Evolutionary conservation across 2,329 filamentous ascomycete species (phyloP).

Genomic region (Penicillium aurantiogriseum): DNA sequence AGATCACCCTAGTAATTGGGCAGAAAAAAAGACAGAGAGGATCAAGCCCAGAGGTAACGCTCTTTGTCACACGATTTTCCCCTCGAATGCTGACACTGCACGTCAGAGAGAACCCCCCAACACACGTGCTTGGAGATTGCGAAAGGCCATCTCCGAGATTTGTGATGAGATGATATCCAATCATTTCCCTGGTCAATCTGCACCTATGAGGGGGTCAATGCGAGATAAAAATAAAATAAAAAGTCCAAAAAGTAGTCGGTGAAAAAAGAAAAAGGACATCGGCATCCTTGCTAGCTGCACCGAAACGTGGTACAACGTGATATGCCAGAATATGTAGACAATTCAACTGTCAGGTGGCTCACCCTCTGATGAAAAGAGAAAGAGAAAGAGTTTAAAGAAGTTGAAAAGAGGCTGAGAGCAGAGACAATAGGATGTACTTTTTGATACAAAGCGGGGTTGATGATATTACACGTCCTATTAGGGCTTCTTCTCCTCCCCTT

Average conservation of each 20-base stretch:
- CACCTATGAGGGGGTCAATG: constrained; percentile 4
- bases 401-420: neutral
- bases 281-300: constrained; percentile 22
- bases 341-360: neutral
- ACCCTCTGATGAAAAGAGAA: neutral
- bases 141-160: neutral
- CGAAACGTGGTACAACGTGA: constrained; percentile 28
- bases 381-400: neutral
- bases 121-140: constrained; percentile 9
- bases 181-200: neutral
- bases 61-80: constrained; percentile 16
- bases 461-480: neutral
- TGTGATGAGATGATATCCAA: neutral
- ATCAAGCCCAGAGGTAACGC: constrained; percentile 7
- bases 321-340: constrained; percentile 11
- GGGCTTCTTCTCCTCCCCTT: neutral
- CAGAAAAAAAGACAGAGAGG: constrained; percentile 23
- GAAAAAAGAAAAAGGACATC: constrained; percentile 6
- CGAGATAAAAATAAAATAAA: neutral
- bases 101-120: constrained; percentile 5
- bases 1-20: constrained; percentile 24
- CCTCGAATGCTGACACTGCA: constrained; percentile 1
- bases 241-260: constrained; percentile 5
- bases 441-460: constrained; percentile 5
- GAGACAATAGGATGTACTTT: neutral